Evolutionary conservation across 2,329 filamentous ascomycete genomes (phyloP).

Genomic region (Colletotrichum salicis): DNA sequence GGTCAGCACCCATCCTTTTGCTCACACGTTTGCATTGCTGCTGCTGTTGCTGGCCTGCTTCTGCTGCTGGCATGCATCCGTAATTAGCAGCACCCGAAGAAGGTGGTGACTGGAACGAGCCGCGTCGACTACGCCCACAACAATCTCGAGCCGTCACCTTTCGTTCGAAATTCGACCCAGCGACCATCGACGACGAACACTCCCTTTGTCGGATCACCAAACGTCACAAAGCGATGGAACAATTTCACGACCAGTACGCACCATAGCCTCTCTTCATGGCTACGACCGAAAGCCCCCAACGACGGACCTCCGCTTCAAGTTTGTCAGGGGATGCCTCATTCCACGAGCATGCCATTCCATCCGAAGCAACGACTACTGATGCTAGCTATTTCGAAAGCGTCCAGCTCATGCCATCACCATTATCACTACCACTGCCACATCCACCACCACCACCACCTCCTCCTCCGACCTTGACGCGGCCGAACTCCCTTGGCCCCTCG

Average conservation of each 20-base stretch:
- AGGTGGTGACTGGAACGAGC: constrained; percentile 7
- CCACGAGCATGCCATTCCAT: constrained; percentile 9
- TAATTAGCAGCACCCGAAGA: constrained; percentile 1
- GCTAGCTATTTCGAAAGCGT: background rate
- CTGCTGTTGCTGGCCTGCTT: background rate
- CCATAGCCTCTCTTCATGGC: constrained; percentile 28
- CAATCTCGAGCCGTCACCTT: background rate
- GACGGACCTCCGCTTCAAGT: constrained; percentile 6
- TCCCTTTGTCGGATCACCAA: background rate
- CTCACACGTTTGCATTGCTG: background rate
- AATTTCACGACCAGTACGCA: constrained; percentile 24
- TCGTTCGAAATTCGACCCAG: background rate
- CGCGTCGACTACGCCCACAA: constrained; percentile 3
- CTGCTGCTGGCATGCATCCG: constrained; percentile 1
- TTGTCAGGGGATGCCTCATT: background rate
- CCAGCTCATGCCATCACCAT: background rate
- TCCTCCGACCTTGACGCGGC: background rate
- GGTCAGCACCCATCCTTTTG: background rate
- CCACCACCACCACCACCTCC: background rate
- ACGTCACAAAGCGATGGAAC: constrained; percentile 23
- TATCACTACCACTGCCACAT: too few relatives aligned
- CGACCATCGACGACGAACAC: background rate
- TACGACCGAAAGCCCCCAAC: constrained; percentile 3
- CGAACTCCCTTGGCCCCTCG: constrained; percentile 3
- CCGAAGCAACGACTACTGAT: constrained; percentile 11